Conservation (phyloP, 768 basidiomycete genomes). For the Agrocybe chaxingu region DNA sequence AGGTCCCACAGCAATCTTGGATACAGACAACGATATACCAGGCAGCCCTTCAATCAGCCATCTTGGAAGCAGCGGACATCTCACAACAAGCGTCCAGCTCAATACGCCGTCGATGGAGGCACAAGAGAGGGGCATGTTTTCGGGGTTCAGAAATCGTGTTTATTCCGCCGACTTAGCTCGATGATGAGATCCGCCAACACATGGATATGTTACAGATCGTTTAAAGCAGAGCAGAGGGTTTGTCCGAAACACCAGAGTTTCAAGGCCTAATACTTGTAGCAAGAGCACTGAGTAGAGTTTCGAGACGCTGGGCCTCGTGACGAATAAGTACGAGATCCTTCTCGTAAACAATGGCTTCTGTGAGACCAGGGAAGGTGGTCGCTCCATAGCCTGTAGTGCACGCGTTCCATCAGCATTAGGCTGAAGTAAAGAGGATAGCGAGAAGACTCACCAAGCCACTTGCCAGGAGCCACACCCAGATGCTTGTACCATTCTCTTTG, state of each 20-base stretch:
- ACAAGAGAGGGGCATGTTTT: constrained; percentile 10
- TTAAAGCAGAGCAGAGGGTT: not conserved
- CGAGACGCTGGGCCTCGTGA: constrained; percentile 58
- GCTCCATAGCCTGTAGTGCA: constrained; percentile 66
- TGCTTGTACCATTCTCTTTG: constrained; percentile 86
- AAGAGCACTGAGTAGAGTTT: constrained; percentile 50
- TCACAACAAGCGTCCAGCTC: constrained; percentile 10
- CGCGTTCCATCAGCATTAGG: not conserved
- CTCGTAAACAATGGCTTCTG: constrained; percentile 73
- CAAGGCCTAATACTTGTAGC: constrained; percentile 35
- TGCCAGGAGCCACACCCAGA: constrained; percentile 83
- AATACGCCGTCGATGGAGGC: constrained; percentile 14
- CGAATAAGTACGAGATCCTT: constrained; percentile 57
- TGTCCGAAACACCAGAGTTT: not conserved
- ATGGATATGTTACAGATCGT: not conserved
- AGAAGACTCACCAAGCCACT: constrained; percentile 63
- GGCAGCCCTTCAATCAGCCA: not conserved
- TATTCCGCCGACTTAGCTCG: constrained; percentile 2
- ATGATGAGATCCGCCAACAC: not conserved
- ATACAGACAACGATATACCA: too few species aligned
- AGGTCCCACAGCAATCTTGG: too few species aligned
- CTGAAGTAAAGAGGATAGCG: not conserved
- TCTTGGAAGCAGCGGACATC: not conserved
- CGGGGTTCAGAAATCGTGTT: constrained; percentile 11
- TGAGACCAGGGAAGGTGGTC: constrained; percentile 78